phyloP scores from a whole-genome alignment of 805 yeast species.

The Ogataea haglerorum region DNA sequence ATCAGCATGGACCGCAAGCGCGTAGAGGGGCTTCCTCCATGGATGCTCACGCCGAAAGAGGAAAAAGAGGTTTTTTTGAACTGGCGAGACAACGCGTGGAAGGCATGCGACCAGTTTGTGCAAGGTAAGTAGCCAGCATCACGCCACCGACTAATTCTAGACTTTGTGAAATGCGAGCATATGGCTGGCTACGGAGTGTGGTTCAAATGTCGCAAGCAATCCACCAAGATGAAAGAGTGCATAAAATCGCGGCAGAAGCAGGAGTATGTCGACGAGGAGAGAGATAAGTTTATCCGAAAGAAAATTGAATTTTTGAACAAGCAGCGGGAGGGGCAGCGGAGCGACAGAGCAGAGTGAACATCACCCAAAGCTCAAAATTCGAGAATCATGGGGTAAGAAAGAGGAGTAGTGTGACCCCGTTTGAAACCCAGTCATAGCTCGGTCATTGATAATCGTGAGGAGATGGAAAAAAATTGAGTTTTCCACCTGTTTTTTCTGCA shows the following conservation, averaged over 20 bases:
- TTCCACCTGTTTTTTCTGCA: constrained; percentile 8
- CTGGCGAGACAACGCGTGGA: constrained; percentile 66
- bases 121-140: constrained; percentile 37
- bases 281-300: constrained; percentile 59
- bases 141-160: constrained; percentile 22
- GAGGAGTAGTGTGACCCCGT: constrained; percentile 5
- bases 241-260: constrained; percentile 56
- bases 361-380: constrained; percentile 8
- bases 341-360: constrained; percentile 3
- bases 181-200: constrained; percentile 61
- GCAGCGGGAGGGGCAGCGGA: constrained; percentile 12
- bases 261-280: constrained; percentile 64
- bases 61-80: constrained; percentile 69
- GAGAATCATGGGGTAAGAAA: constrained; percentile 12
- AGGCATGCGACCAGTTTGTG: constrained; percentile 64
- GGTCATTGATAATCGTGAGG: neutral
- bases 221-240: constrained; percentile 60
- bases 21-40: constrained; percentile 52
- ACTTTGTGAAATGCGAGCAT: constrained; percentile 65
- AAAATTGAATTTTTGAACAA: constrained; percentile 43
- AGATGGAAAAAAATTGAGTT: constrained; percentile 6
- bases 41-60: constrained; percentile 76
- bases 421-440: neutral
- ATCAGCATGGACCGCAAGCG: constrained; percentile 27
- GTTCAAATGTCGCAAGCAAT: constrained; percentile 59